Evolutionary conservation across 306 rosid species (phyloP).

Genomic region (Cercis canadensis): DNA sequence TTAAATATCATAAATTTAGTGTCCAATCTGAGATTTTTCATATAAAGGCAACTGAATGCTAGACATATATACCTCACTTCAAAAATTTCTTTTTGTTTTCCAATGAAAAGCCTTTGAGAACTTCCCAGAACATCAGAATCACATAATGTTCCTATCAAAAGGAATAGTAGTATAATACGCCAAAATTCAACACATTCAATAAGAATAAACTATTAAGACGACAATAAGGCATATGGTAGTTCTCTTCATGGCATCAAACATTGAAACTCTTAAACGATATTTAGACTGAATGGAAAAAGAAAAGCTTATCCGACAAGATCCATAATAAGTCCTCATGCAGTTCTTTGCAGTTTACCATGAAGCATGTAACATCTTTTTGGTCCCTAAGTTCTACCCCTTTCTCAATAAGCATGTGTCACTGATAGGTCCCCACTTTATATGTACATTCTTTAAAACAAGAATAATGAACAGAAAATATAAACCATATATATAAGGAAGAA

Average conservation of each 20-base stretch:
- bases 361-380: not conserved
- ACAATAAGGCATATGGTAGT: not conserved
- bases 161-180: conserved; percentile 11
- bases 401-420: not conserved
- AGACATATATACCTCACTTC: conserved; percentile 64
- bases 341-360: not conserved
- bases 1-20: conserved; percentile 22
- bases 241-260: conserved; percentile 24
- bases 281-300: not conserved
- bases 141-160: conserved; percentile 84
- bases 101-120: conserved; percentile 83
- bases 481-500: no score
- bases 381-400: not conserved
- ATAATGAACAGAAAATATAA: not conserved
- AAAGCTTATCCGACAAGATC: conserved; percentile 13
- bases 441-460: not conserved
- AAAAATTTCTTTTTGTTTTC: conserved; percentile 88
- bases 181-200: conserved; percentile 27
- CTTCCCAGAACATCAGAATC: conserved; percentile 93
- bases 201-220: not conserved
- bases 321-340: not conserved
- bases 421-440: not conserved
- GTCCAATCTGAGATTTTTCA: conserved; percentile 23
- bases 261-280: conserved; percentile 8
- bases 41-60: conserved; percentile 2